Percentiles rank a stretch among this genome's conserved stretches.
These are phyloP conservation scores for Wickerhamiella dianesei DNA, from an alignment of 805 yeast species.

Conservation along the genomic window DNA sequence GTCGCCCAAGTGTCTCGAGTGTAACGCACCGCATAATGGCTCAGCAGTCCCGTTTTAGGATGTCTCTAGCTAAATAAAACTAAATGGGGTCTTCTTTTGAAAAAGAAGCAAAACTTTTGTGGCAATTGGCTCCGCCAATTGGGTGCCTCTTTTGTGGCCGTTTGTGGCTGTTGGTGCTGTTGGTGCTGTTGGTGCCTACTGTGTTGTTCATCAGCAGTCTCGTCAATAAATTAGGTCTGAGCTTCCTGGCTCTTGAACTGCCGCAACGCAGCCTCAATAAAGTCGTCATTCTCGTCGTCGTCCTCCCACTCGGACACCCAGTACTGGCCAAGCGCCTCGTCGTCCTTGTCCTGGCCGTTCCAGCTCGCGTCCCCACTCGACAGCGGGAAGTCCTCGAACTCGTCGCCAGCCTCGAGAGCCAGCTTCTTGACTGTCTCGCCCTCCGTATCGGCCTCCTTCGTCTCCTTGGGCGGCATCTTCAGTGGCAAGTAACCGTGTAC, in stretches of 20 bases:
- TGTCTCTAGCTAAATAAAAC: background rate
- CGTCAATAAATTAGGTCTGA: no score
- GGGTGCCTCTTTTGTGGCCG: no score
- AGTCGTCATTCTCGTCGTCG: constrained; percentile 79
- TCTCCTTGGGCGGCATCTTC: background rate
- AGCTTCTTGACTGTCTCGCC: constrained; percentile 23
- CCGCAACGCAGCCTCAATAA: constrained; percentile 37
- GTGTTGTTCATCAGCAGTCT: no score
- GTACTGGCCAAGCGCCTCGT: constrained; percentile 15
- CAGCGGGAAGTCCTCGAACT: constrained; percentile 84
- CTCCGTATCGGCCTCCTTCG: background rate
- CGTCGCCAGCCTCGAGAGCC: constrained; percentile 89
- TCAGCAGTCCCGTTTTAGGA: background rate
- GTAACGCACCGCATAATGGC: background rate
- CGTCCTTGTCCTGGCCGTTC: constrained; percentile 11
- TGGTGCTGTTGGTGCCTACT: no score
- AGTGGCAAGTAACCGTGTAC: background rate
- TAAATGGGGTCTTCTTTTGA: no score
- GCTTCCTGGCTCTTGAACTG: constrained; percentile 4
- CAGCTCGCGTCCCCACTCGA: constrained; percentile 32
- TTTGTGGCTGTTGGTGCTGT: no score
- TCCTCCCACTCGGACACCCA: constrained; percentile 51
- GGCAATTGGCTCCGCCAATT: no score
- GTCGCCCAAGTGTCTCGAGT: background rate
- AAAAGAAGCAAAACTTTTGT: no score